phyloP scores from a whole-genome alignment of 495 filamentous ascomycete species.

The Symbiotaphrina buchneri region DNA sequence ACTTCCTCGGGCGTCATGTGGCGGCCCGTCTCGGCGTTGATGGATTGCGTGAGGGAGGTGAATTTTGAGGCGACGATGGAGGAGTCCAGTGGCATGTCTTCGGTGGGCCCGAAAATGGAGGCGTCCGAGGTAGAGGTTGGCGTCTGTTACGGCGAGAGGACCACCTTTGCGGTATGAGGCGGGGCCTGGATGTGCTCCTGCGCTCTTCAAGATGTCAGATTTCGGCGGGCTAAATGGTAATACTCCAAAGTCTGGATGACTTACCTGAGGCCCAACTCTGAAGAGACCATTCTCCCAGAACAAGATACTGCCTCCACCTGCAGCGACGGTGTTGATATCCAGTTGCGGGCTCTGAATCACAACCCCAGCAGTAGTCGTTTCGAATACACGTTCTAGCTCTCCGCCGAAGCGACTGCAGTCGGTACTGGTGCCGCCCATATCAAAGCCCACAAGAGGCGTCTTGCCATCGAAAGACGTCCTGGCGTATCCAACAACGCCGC shows the following conservation, averaged over 20 bases:
- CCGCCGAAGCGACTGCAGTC: not conserved
- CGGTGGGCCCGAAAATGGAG: constrained; percentile 12
- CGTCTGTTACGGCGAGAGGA: not conserved
- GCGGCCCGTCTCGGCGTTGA: constrained; percentile 13
- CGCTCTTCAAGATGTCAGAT: no score
- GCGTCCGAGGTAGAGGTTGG: constrained; percentile 3
- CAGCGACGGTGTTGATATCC: not conserved
- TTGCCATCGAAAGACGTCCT: constrained; percentile 13
- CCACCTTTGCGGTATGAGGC: not conserved
- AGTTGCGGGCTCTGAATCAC: not conserved
- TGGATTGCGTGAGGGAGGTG: constrained; percentile 5
- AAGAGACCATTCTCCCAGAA: not conserved
- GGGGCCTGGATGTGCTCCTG: not conserved
- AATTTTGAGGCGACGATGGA: constrained; percentile 7
- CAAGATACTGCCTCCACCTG: not conserved
- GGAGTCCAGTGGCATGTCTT: constrained; percentile 10
- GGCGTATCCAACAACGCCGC: constrained; percentile 19
- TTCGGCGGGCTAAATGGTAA: no score
- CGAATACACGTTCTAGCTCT: not conserved
- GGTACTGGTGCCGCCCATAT: constrained; percentile 7
- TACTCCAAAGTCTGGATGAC: no score
- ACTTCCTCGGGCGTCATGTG: constrained; percentile 13
- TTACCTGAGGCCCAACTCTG: not conserved
- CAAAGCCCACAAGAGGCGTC: constrained; percentile 11
- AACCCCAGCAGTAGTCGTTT: not conserved